Evolutionary conservation across 306 rosid species (phyloP).

Genomic region (Cucurbita argyrosperma): DNA sequence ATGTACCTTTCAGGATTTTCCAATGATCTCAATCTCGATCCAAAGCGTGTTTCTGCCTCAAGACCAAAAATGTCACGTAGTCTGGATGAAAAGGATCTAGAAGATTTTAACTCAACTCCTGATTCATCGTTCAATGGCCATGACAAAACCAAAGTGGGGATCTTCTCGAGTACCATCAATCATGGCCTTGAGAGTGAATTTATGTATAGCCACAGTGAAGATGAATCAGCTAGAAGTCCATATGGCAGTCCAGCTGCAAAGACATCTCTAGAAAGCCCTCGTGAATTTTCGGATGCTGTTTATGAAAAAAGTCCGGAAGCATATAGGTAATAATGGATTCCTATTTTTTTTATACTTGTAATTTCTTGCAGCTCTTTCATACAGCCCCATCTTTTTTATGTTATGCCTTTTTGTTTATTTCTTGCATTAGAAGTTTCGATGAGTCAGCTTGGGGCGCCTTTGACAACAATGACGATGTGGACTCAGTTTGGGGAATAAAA

Average conservation of each 20-base stretch:
- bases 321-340: not conserved
- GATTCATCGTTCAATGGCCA: conserved; percentile 36
- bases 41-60: conserved; percentile 17
- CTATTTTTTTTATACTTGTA: not conserved
- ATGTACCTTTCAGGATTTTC: conserved; percentile 54
- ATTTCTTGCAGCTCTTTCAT: not conserved
- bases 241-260: conserved; percentile 63
- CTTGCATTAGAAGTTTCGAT: conserved; percentile 56
- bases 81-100: conserved; percentile 33
- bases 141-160: conserved; percentile 38
- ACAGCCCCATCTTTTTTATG: too few relatives aligned
- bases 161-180: conserved; percentile 24
- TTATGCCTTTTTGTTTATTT: conserved; percentile 16
- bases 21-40: conserved; percentile 44
- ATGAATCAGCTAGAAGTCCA: conserved; percentile 47
- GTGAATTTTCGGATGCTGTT: conserved; percentile 39
- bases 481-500: conserved; percentile 84
- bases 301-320: conserved; percentile 23
- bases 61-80: conserved; percentile 25
- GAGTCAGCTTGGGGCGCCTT: conserved; percentile 84
- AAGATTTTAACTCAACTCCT: conserved; percentile 32
- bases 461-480: conserved; percentile 69
- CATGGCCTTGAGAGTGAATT: conserved; percentile 48
- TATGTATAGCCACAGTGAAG: conserved; percentile 46
- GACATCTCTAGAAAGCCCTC: conserved; percentile 60